Percentiles rank a stretch among this genome's conserved stretches.
Evolutionary conservation across 495 filamentous ascomycete genomes (phyloP).

Genomic region (Lophiostoma macrostomum): DNA sequence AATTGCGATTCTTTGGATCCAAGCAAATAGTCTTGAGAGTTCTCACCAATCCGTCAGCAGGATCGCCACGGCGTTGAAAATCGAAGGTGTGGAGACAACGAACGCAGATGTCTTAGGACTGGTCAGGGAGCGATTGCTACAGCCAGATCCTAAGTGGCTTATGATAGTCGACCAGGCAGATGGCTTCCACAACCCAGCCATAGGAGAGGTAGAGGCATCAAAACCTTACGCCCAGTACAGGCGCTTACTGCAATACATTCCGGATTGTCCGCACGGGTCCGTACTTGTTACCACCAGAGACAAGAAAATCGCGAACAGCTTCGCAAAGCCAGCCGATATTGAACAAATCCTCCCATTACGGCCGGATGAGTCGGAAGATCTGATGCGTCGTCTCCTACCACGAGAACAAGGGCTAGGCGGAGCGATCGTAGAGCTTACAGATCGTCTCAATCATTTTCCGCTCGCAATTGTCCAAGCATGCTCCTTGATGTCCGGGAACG

Average conservation of each 20-base stretch:
- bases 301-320: background rate
- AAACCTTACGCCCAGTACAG: background rate
- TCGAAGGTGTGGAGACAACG: background rate
- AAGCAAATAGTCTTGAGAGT: conserved; percentile 3
- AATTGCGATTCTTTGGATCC: conserved; percentile 1
- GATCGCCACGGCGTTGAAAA: background rate
- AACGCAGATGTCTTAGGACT: conserved; percentile 2
- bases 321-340: background rate
- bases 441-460: conserved; percentile 3
- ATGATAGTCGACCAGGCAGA: conserved; percentile 1
- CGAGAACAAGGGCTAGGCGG: background rate
- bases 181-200: background rate
- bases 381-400: background rate
- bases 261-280: conserved; percentile 4
- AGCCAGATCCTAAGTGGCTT: background rate
- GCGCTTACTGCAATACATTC: conserved; percentile 1
- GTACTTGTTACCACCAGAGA: conserved; percentile 7
- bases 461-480: conserved; percentile 5
- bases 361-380: conserved; percentile 1
- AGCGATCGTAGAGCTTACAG: background rate
- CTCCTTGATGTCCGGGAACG: conserved; percentile 3
- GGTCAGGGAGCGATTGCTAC: background rate
- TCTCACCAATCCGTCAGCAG: background rate
- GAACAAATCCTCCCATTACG: background rate
- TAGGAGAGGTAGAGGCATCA: background rate